Evolutionary conservation across 2,329 filamentous ascomycete species (phyloP).

Genomic region (Gaeumannomyces tritici): DNA sequence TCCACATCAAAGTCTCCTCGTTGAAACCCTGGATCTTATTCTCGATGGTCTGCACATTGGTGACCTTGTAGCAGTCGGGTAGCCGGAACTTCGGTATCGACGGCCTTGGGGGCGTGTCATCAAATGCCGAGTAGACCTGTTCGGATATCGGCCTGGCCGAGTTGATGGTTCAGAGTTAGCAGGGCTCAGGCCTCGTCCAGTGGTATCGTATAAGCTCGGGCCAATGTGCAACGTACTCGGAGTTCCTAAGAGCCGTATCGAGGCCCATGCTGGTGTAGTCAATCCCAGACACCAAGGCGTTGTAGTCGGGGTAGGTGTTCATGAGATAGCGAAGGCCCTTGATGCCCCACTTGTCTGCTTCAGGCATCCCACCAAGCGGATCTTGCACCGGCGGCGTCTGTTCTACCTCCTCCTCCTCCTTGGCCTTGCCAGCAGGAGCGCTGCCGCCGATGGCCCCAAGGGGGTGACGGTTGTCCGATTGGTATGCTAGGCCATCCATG

Average conservation of each 20-base stretch:
- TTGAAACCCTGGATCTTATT: conserved; percentile 58
- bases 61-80: conserved; percentile 58
- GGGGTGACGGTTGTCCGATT: conserved; percentile 26
- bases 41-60: conserved; percentile 55
- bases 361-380: conserved; percentile 51
- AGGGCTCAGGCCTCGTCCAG: neutral
- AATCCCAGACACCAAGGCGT: conserved; percentile 48
- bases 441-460: conserved; percentile 40
- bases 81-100: conserved; percentile 46
- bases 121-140: conserved; percentile 52
- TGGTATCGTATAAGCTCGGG: too few species aligned
- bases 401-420: conserved; percentile 32
- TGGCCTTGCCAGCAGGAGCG: conserved; percentile 24
- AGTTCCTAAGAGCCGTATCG: conserved; percentile 38
- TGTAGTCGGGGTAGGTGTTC: conserved; percentile 55
- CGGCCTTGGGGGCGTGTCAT: conserved; percentile 48
- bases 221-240: conserved; percentile 35
- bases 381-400: conserved; percentile 37
- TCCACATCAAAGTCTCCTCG: conserved; percentile 60
- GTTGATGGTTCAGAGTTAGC: neutral
- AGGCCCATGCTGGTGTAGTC: conserved; percentile 48
- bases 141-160: conserved; percentile 41
- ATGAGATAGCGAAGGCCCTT: conserved; percentile 55
- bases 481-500: conserved; percentile 21
- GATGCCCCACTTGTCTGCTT: conserved; percentile 54